Base-by-base conservation (phyloP, 257 asterid genomes). In the Capsicum chinense region DNA sequence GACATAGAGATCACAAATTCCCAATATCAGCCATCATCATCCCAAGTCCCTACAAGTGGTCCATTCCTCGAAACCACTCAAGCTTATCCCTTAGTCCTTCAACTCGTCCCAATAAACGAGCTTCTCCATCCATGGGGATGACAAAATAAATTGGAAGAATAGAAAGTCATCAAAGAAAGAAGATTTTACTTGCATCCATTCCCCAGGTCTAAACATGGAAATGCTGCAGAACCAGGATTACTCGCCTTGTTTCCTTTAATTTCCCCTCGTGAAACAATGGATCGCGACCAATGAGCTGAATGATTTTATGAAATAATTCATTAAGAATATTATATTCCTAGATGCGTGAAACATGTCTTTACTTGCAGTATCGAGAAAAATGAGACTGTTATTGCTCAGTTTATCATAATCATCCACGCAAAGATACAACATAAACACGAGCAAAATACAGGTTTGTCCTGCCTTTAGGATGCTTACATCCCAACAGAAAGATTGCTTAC, bases 211-310 rank as follows among this genome's bases (percentile, higher is more conserved):
- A 90, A 73, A 68, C 80, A 73, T 14, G 81, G 81, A 67, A 63
- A 85, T 62, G 80, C 80, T 11, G 52, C 85, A 9, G 87, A 85
- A 71, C 89, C 88, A 4, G 89, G 86, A 84, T 66, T 90, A 57
- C 92, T 90, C 9, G 64, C 89, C 33, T 83, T 88, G 86, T 90
- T 90, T 82, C 91, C 91, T 16, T 66, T 86, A 7, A 83, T 79
- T 9, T 85, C 87, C 0, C 89, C 90, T 21, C 58, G 16, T 71
- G 58, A 71, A 71, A 44, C 58, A 47, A 71, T 9, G 16, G 14
- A 70, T 42, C 37, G 13, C 5, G 35, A 44, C 11, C 79, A 5
- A 44, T 73, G 0, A 44, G 59, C n/a, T 47, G 17, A 44, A 0
- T 11, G 79, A 10, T 73, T 48, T n/a, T 48, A 10, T 73, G 56